Evolutionary conservation across 805 yeast genomes (phyloP), one percentile per base, ranked within the genome.

Genomic region (Metschnikowia gelsemii): DNA sequence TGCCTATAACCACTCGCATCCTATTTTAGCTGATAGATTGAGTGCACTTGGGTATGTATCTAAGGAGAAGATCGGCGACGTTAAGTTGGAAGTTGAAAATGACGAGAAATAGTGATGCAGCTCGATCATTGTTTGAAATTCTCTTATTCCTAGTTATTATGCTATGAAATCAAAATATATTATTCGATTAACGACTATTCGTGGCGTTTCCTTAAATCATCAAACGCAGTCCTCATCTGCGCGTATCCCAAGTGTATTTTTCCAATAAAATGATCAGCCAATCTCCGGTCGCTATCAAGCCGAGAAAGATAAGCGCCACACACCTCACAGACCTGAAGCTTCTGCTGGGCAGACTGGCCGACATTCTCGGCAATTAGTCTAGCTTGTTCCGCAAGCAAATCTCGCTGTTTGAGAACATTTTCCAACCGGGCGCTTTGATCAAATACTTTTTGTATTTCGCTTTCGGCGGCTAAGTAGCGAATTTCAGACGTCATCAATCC

Each of bases 301-400:
- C 91, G 70, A 7, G 95, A 85, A 27, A 91, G 67, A 56, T 84
- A 88, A 0, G 96, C 96, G 1, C 96, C 96, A 64, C 98, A 90
- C 1, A 79, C 80, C 49, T 79, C 85, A 63, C 98, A 90, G 1
- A 87, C 95, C 61, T 89, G 96, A 33, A 90, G 69, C 59, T 87
- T 87, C 55, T 90, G 97, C 56, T 86, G 95, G 1, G 93, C 87
- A 9, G 89, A 77, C 52, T 87, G 91, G 2, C 95, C 93, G 6
- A 84, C 72, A 55, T 79, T 81, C 43, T 87, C 96, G 11, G 82
- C 75, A 5, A 84, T 63, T 19, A 68, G 72, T 30, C 84, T 65
- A 3, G 84, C 80, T 35, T 73, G 75, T 38, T 75, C 77, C 1
- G 82, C 78, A 13, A 80, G 64, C 14, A 58, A 57, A 21, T 72